Evolutionary conservation across 2,329 filamentous ascomycete genomes (phyloP).

Genomic region (Alternaria arborescens): DNA sequence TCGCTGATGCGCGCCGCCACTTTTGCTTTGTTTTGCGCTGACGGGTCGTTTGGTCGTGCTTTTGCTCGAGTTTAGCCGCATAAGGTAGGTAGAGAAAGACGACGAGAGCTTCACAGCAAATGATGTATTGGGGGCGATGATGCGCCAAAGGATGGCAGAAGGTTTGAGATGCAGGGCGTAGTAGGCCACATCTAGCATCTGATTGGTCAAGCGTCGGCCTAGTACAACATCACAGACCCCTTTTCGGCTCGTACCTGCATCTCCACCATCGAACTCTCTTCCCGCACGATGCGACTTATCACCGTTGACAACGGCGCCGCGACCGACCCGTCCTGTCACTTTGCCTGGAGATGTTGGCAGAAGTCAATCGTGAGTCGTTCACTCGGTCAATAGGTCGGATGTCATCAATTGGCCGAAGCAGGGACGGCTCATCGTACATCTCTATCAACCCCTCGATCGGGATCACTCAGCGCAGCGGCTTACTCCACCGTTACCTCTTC

Average conservation of each 20-base stretch:
- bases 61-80: constrained; percentile 21
- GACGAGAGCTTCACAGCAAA: constrained; percentile 16
- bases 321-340: constrained; percentile 10
- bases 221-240: constrained; percentile 4
- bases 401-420: background rate
- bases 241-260: constrained; percentile 8
- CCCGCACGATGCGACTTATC: background rate
- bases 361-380: background rate
- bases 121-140: constrained; percentile 16
- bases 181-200: constrained; percentile 2
- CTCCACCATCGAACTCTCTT: background rate
- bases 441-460: background rate
- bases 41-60: constrained; percentile 16
- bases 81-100: constrained; percentile 12
- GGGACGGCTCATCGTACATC: background rate
- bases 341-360: background rate
- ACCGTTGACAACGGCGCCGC: constrained; percentile 15
- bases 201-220: constrained; percentile 11
- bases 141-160: constrained; percentile 19
- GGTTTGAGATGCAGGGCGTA: constrained; percentile 26
- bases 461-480: constrained; percentile 8
- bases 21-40: constrained; percentile 13
- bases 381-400: background rate
- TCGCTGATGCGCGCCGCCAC: constrained; percentile 16
- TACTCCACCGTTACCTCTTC: constrained; percentile 2